Percentiles rank a stretch among this genome's conserved stretches.
These are phyloP conservation scores for Leccinum boreale DNA, from an alignment of 768 basidiomycete genomes.

Conservation along the genomic window DNA sequence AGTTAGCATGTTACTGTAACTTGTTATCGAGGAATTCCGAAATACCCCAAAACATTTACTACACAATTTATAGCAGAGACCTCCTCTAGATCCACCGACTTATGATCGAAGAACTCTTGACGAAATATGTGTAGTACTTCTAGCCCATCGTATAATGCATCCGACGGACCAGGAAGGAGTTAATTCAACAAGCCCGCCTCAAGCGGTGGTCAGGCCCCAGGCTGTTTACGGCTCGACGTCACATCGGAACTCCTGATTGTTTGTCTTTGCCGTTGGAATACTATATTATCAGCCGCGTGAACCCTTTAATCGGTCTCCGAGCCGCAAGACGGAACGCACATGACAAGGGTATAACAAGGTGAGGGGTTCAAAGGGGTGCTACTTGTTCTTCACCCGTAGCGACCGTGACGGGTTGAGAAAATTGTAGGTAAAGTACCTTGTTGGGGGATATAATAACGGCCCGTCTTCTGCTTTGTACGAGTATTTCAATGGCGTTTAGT, in stretches of 20 bases:
- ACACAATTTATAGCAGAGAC: background rate
- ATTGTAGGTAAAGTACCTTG: background rate
- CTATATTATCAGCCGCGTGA: background rate
- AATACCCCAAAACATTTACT: too few relatives aligned
- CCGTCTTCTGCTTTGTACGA: background rate
- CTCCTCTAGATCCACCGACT: too few relatives aligned
- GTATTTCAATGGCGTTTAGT: background rate
- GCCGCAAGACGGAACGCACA: background rate
- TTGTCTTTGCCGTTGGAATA: background rate
- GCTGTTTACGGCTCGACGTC: too few relatives aligned
- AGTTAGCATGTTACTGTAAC: background rate
- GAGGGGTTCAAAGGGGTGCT: background rate
- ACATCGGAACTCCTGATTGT: background rate
- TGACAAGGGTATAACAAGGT: background rate
- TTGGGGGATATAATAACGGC: background rate
- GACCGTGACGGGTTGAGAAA: background rate
- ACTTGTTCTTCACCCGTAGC: background rate
- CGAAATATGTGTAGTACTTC: background rate
- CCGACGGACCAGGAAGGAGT: background rate
- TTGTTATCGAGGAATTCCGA: background rate
- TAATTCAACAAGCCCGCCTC: background rate
- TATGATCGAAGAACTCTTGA: background rate
- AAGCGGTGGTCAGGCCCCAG: background rate
- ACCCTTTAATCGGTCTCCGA: background rate
- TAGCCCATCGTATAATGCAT: background rate